A percentile compares a stretch with the other conserved stretches of the same genome.
phyloP scores from a whole-genome alignment of 2,329 filamentous ascomycete genomes.

The Fusarium praegraminearum region DNA sequence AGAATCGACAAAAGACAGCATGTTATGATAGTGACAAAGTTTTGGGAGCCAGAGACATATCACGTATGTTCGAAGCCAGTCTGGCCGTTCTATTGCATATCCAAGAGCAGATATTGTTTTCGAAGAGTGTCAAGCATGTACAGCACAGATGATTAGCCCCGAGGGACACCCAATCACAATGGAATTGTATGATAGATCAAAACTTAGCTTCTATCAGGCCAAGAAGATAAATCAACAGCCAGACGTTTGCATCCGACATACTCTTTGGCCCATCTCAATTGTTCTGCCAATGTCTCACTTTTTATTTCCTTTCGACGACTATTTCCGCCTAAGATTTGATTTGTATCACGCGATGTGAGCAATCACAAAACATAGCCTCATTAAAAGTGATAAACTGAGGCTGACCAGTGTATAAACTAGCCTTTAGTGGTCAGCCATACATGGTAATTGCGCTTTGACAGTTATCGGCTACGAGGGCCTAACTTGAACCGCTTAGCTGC shows the following conservation, averaged over 20 bases:
- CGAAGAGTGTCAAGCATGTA: neutral
- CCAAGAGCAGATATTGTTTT: neutral
- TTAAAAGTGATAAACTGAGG: constrained; percentile 2
- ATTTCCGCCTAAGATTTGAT: neutral
- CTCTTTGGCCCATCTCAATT: neutral
- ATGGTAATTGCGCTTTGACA: neutral
- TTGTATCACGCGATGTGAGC: neutral
- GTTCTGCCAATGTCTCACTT: neutral
- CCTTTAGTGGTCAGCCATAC: neutral
- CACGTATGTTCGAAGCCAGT: neutral
- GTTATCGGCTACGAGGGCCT: neutral
- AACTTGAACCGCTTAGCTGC: neutral
- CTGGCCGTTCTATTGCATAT: neutral
- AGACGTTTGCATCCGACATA: neutral
- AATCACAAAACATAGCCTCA: neutral
- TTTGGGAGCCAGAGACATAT: neutral
- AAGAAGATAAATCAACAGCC: neutral
- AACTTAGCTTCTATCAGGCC: neutral
- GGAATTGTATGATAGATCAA: neutral
- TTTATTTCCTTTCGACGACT: neutral
- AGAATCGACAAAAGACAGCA: no score
- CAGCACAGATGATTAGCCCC: neutral
- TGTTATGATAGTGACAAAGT: neutral
- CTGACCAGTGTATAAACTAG: constrained; percentile 1
- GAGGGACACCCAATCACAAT: neutral